Evolutionary conservation across 345 rosid genomes (phyloP), one percentile per base, ranked within the genome.

Genomic region (Angophora floribunda): DNA sequence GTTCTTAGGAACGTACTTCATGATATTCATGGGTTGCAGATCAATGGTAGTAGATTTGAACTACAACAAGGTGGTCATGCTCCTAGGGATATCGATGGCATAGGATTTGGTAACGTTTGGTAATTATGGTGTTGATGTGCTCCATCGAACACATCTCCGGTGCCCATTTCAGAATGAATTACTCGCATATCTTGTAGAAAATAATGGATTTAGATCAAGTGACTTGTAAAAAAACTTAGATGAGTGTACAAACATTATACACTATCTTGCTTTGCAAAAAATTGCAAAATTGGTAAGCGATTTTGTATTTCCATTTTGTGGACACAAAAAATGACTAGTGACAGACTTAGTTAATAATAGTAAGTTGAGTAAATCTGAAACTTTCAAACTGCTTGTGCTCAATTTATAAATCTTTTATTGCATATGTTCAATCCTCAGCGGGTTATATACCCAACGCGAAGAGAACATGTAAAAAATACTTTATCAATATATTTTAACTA

Each of bases 31-130:
- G 3, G 99, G 99, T 7, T 96, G 98, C 89, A 90, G 91, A 9
- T 49, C 99, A 47, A 96, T 97, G 90, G 98, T 93, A 13, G 96
- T 95, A 87, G 95, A 97, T 91, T 21, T 87, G 36, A 91, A 94
- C 91, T 87, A 93, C 21, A 96, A 94, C 32, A 96, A 96, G 87
- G 93, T 94, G 26, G 96, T 97, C 88, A 91, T 96, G 6, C 96
- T 55, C 17, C 96, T 96, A 0, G 99, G 99, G 41, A 95, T 97
- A 51, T 90, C 98, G 24, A 90, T 91, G 4, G 97, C 94, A 22
- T 97, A 98, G 98, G 99, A 98, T 57, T 90, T 96, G 51, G n/a
- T n/a, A n/a, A n/a, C n/a, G n/a, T n/a, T n/a, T n/a, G n/a, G 94
- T 95, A 7, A 98, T 96, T 59, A 96, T 94, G 97, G 98, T 94